Base-by-base conservation (phyloP, 139 green algal species). In the Chlorella sp. region DNA sequence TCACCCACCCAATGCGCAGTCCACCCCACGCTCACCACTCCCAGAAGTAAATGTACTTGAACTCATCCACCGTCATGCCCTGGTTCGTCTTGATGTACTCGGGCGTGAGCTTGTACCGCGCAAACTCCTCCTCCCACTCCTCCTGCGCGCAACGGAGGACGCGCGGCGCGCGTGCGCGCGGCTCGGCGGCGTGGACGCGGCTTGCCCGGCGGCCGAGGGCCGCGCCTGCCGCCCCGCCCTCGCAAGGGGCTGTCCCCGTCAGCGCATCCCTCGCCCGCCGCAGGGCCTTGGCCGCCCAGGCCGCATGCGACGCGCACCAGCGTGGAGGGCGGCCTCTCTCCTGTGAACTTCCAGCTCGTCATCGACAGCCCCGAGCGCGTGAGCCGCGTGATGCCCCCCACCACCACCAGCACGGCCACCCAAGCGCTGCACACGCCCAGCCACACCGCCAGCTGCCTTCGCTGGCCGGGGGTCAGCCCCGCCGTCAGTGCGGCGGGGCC, bases 41-140 rank as follows among this genome's bases (percentile, higher is more conserved):
- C 95, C 98, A 97, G 89, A 91, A 98, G 84, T 96, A 99, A 53
- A 99, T 99, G 87, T 97, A 97, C 83, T 99, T 98, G 88, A 99
- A 99, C 72, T 99, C 96, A 0, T 97, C 90, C 29, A 99, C 59
- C 0, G 56, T 91, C 93, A 99, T 99, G 78, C 87, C 76, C 14
- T 67, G 63, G 62, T 66, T 68, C 36, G 62, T 78, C 82, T 98
- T 96, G 27, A 98, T 79, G 82, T 90, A 99, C 88, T 99, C 95
- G 11, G 96, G 96, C 21, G 87, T 95, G 51, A 74, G 45, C 74
- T 88, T 85, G 89, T 99, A 99, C 77, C 94, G 94, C 27, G 75
- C 86, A 82, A 99, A 99, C 84, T 99, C 94, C 8, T 71, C 82
- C 35, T 89, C 71, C 94, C 93, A 98, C 42, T 98, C 92, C n/a